These are phyloP conservation scores for Mycena polygramma DNA, from an alignment of 768 basidiomycete species.

Conservation along the genomic window DNA sequence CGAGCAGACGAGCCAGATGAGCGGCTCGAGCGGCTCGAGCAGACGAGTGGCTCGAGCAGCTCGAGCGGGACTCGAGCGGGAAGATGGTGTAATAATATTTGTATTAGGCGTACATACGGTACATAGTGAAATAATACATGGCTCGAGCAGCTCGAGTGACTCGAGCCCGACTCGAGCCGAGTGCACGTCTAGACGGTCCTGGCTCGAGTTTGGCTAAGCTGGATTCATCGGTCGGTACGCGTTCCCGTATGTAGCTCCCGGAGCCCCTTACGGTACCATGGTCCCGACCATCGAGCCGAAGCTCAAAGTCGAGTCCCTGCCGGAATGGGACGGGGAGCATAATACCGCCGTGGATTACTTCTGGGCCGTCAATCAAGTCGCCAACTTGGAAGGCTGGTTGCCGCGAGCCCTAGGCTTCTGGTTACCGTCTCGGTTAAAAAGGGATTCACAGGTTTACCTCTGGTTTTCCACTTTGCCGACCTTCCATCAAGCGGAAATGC, in stretches of 20 bases:
- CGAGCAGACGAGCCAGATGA: too few species aligned
- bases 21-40: too few species aligned
- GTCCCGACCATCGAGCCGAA: slow-evolving; percentile 11
- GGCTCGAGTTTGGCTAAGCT: too few species aligned
- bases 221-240: neutral
- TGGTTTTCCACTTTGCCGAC: slow-evolving; percentile 2
- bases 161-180: too few species aligned
- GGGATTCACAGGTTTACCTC: neutral
- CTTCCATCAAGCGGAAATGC: neutral
- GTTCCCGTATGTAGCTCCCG: slow-evolving; percentile 8
- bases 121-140: too few species aligned
- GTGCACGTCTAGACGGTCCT: too few species aligned
- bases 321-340: slow-evolving; percentile 11
- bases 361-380: neutral
- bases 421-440: neutral
- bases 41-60: too few species aligned
- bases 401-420: slow-evolving; percentile 4
- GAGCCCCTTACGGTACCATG: neutral
- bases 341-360: slow-evolving; percentile 10
- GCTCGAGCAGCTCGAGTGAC: too few species aligned
- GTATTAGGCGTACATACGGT: too few species aligned
- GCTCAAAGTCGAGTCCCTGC: slow-evolving; percentile 1
- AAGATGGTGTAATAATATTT: too few species aligned
- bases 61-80: too few species aligned
- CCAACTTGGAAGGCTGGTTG: neutral